These are phyloP conservation scores for Lactarius sanguifluus DNA, from an alignment of 768 basidiomycete species.

Conservation along the genomic window DNA sequence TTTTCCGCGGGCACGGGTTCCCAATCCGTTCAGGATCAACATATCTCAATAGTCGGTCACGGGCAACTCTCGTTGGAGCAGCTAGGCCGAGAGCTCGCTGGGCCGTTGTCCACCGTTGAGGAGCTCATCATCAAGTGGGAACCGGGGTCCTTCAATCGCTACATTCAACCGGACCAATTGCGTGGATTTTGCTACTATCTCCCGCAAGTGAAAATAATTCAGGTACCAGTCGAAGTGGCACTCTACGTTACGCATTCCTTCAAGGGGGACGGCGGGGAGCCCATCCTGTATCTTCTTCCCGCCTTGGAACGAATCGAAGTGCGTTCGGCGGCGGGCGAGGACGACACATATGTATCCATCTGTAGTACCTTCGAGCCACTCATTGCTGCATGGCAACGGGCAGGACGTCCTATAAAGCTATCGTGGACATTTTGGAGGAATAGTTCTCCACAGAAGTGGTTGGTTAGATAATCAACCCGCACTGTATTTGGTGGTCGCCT, in stretches of 20 bases:
- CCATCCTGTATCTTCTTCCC: background rate
- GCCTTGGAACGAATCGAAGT: conserved; percentile 4
- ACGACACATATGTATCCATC: background rate
- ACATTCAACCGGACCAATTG: background rate
- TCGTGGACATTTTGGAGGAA: background rate
- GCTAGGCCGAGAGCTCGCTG: background rate
- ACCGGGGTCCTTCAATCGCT: too few relatives aligned
- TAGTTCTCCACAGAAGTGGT: background rate
- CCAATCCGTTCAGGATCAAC: background rate
- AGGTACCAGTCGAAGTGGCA: background rate
- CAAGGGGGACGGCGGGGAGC: background rate
- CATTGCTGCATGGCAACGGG: background rate
- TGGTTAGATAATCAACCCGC: background rate
- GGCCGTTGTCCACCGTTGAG: background rate
- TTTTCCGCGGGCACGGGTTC: background rate
- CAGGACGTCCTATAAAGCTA: background rate
- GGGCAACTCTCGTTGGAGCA: background rate
- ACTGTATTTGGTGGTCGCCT: too few relatives aligned
- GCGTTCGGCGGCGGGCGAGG: too few relatives aligned
- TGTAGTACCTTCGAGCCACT: background rate
- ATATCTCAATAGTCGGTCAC: background rate
- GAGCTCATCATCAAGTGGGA: background rate
- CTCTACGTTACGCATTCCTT: background rate
- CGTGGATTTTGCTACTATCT: background rate
- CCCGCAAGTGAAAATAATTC: background rate